Base-by-base conservation (phyloP, 345 rosid species). In the Pistacia atlantica region DNA sequence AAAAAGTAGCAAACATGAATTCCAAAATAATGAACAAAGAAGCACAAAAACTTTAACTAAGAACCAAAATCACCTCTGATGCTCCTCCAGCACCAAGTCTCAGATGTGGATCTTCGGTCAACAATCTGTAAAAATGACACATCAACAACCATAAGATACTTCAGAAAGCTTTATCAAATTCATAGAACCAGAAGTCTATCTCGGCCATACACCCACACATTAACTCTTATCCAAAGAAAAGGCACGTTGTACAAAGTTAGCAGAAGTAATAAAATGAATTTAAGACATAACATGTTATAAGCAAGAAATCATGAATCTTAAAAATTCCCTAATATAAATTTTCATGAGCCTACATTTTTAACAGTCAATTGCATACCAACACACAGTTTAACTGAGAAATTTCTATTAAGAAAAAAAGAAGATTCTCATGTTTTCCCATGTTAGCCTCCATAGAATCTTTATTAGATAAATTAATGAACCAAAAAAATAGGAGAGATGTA, bases 81-180 rank as follows among this genome's bases (percentile, higher is more conserved):
- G 98, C 98, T 77, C 99, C 99, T 83, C 89, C 72, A 38, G 97
- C 92, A 77, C 99, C 99, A 81, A 97, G 99, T 87, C 99, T 97
- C 86, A 82, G 92, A 83, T 97, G 78, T 74, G 98, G 98, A 88
- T 94, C 99, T 89, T 97, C 99, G 1, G 97, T 94, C 84, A 97
- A 85, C 67, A 97, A 86, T 78, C 99, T 97, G 89, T 75, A 86
- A 73, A 80, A 72, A 25, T 42, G 67, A 45, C 18, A 71, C 42
- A 65, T 25, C 8, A 46, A 77, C 33, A 74, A 68, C 55, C 52
- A 22, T 11, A 61, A 35, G 13, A 54, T 71, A 11, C 72, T 22
- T 35, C 22, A 14, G 51, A 31, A 66, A 71, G 62, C 58, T n/a
- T 75, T 20, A 71, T 63, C 62, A 65, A 31, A 13, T 55, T n/a